phyloP scores from a whole-genome alignment of 179 eudicot species.

The Monotropa hypopitys region DNA sequence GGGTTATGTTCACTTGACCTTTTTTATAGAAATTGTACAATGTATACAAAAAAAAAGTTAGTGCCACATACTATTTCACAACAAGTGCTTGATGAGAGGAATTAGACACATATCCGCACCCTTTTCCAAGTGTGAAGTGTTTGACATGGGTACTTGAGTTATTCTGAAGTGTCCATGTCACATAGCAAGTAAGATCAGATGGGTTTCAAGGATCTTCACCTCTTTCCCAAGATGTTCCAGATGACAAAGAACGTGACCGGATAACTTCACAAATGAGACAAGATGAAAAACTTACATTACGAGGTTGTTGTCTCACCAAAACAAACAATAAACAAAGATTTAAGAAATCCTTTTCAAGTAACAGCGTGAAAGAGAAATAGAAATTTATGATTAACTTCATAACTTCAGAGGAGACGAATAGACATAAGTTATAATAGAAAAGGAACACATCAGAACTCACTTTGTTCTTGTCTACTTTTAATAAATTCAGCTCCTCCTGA shows the following conservation, averaged over 20 bases:
- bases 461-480: constrained; percentile 44
- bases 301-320: neutral
- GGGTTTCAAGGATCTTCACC: neutral
- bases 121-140: neutral
- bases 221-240: neutral
- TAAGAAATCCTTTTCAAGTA: neutral
- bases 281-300: constrained; percentile 1
- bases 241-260: neutral
- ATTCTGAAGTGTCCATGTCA: neutral
- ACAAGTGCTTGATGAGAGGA: neutral
- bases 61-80: neutral
- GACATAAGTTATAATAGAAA: neutral
- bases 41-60: neutral
- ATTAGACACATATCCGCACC: neutral
- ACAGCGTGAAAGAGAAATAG: neutral
- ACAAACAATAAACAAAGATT: neutral
- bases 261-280: neutral
- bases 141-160: neutral
- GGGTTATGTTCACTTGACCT: neutral
- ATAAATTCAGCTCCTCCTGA: constrained; percentile 45
- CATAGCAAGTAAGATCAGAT: neutral
- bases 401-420: neutral
- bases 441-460: constrained; percentile 31
- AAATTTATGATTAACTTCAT: neutral
- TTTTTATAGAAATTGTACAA: neutral